Conservation (phyloP, 1,284 basidiomycete species). For the Ceratobasidium sp. region DNA sequence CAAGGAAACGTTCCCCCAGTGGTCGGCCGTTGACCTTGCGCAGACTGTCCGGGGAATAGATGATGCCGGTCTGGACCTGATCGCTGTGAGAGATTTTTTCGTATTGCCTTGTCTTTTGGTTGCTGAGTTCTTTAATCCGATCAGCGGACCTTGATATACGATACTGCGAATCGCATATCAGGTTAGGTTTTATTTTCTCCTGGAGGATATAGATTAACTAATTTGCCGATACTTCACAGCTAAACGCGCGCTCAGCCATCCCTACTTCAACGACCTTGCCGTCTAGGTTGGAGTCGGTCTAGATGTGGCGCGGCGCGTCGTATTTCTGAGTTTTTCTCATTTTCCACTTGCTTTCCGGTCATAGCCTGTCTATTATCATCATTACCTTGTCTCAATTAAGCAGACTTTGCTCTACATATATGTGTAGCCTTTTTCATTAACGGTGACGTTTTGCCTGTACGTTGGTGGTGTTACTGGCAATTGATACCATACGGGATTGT, state of each 20-base stretch:
- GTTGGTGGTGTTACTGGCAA: neutral
- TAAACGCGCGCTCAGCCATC: slow-evolving; percentile 84
- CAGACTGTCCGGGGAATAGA: slow-evolving; percentile 57
- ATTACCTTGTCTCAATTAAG: neutral
- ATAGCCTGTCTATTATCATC: neutral
- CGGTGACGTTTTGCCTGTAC: slow-evolving; percentile 6
- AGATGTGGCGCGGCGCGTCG: neutral
- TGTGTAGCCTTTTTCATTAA: slow-evolving; percentile 10
- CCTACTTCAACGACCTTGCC: slow-evolving; percentile 72
- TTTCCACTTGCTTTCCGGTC: slow-evolving; percentile 9
- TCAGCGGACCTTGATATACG: slow-evolving; percentile 86
- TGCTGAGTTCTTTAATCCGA: slow-evolving; percentile 50
- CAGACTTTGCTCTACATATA: slow-evolving; percentile 1
- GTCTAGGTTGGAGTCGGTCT: neutral
- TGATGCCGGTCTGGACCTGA: slow-evolving; percentile 75
- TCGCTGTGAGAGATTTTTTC: slow-evolving; percentile 63
- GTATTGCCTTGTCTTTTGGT: neutral
- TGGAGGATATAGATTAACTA: slow-evolving; percentile 2
- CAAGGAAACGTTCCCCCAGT: slow-evolving; percentile 96
- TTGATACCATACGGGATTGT: neutral
- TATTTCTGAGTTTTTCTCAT: neutral
- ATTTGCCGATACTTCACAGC: slow-evolving; percentile 59
- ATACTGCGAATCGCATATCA: slow-evolving; percentile 93
- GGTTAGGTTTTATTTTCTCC: slow-evolving; percentile 62
- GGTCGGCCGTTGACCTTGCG: slow-evolving; percentile 64